Conservation (phyloP, 768 basidiomycete genomes). For the Boletales sp. region DNA sequence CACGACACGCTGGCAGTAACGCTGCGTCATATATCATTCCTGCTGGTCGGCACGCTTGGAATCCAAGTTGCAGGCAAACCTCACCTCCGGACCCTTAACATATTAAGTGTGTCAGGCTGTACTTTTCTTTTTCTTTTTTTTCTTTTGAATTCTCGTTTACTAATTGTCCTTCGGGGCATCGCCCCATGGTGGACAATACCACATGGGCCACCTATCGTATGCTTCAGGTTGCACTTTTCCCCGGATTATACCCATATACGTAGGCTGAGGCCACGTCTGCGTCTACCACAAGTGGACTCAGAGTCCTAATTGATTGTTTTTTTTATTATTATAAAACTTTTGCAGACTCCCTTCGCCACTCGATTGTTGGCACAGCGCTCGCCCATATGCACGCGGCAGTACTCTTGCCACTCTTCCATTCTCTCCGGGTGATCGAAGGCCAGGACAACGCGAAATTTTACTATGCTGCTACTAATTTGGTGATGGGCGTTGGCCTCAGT, state of each 20-base stretch:
- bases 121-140: no score
- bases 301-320: no score
- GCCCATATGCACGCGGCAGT: conserved; percentile 81
- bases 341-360: conserved; percentile 78
- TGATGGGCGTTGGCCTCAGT: conserved; percentile 90
- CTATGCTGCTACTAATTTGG: conserved; percentile 78
- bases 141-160: no score
- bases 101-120: no score
- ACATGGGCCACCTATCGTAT: no score
- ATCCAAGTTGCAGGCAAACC: conserved; percentile 93
- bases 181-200: no score
- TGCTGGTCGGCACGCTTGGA: conserved; percentile 72
- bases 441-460: conserved; percentile 98
- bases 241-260: conserved; percentile 83
- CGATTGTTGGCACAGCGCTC: conserved; percentile 75
- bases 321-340: neutral
- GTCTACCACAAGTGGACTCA: no score
- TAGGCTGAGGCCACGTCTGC: no score
- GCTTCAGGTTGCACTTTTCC: conserved; percentile 77
- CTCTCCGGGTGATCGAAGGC: conserved; percentile 86
- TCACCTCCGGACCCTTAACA: conserved; percentile 77
- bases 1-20: conserved; percentile 87
- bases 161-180: no score
- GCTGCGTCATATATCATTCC: conserved; percentile 69
- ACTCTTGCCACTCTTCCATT: conserved; percentile 87